A percentile compares a stretch with the other conserved stretches of the same genome.
phyloP scores from a whole-genome alignment of 2,329 filamentous ascomycete genomes.

The Cercospora berteroae region DNA sequence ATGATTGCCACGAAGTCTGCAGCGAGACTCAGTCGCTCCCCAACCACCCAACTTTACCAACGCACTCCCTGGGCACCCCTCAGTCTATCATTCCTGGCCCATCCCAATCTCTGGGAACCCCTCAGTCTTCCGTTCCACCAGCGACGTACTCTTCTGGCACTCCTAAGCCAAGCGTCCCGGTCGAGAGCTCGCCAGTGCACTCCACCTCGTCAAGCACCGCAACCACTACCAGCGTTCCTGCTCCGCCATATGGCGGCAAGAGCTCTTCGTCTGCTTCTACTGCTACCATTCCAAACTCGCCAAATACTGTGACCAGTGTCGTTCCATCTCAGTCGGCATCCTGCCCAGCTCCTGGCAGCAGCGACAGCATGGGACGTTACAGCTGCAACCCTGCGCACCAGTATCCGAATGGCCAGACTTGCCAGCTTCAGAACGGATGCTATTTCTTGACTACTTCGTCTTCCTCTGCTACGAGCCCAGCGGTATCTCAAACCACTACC shows the following conservation, averaged over 20 bases:
- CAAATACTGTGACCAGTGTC: not conserved
- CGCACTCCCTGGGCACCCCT: not conserved
- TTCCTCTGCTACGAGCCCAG: not conserved
- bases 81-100: not conserved
- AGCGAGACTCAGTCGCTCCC: not conserved
- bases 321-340: constrained; percentile 1
- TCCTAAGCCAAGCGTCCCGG: not conserved
- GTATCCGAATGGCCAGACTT: constrained; percentile 10
- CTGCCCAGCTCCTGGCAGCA: constrained; percentile 5
- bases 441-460: not conserved
- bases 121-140: not conserved
- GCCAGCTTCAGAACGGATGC: constrained; percentile 4
- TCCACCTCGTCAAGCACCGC: not conserved
- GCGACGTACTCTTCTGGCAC: not conserved
- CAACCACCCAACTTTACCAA: not conserved
- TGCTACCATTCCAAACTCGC: not conserved
- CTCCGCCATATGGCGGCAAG: too few species aligned
- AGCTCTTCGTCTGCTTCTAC: not conserved
- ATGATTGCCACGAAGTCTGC: not conserved
- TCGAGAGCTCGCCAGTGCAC: not conserved
- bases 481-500: not conserved
- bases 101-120: not conserved
- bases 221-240: not conserved
- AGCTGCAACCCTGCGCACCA: constrained; percentile 12
- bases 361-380: constrained; percentile 8